Base-by-base conservation (phyloP, 768 basidiomycete genomes). In the Psilocybe cubensis region DNA sequence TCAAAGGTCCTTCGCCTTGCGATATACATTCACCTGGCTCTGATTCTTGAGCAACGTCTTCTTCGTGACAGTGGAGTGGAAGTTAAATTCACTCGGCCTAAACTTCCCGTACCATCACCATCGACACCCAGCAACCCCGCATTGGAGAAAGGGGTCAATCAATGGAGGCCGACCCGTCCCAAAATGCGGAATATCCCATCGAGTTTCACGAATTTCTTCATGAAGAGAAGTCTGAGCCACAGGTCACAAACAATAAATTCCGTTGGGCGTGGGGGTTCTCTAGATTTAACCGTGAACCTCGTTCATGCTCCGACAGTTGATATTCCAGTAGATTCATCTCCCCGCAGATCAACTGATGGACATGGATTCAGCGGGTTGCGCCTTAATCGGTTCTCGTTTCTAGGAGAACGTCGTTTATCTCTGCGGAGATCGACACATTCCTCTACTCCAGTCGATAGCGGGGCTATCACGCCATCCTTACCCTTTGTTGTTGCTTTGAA, bases 1-100 rank as follows among this genome's bases (percentile, higher is more conserved):
- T 68, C 70, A 46, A 77, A 74, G 42, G 71, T 82, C 17, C 81
- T 91, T 14, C 79, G 81, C 14, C 61, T 88, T 9, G 64, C 79
- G 0, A 70, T 83, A 14, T 88, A 84, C 65, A 66, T 77, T 8
- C 82, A 85, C 62, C 75, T 87, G 1, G 83, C 85, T 1, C 75
- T 87, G 29, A 58, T 85, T 3, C 80, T 89, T 14, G 88, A 89
- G 63, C 85, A 88, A 64, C 77, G 81, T 33, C 67, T 87, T 4
- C 75, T 88, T 25, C 53, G 71, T 3, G 76, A 85, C 66, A 83
- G 79, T 0, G 70, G 78, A 47, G 76, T 86, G n/a, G 67, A 70
- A 6, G 69, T 88, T 29, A 72, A 68, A 29, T 81, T 76, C 51
- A 78, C 79, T 4, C 64, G 70, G 56, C 69, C 69, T 21, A 65